Percentiles rank a stretch among this genome's conserved stretches.
These are phyloP conservation scores for Symbiodinium pilosum DNA, from an alignment of 73 alveolate genomes.

Conservation along the genomic window DNA sequence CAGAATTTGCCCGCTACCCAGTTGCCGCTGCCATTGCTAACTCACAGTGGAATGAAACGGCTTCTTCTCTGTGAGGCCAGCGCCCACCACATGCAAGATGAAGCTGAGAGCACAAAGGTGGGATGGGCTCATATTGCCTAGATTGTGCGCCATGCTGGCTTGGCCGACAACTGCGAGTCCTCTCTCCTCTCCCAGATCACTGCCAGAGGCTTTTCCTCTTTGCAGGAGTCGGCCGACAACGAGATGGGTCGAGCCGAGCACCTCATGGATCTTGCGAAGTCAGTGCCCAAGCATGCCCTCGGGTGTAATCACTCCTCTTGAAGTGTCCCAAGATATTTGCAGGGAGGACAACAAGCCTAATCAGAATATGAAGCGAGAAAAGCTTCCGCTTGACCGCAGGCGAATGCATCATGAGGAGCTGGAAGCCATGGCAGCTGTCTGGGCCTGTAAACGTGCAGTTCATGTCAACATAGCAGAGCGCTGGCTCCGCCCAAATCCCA, in stretches of 20 bases:
- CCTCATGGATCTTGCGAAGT: conserved; percentile 68
- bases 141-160: too few relatives aligned
- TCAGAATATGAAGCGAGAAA: too few relatives aligned
- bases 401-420: conserved; percentile 75
- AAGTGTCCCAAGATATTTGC: too few relatives aligned
- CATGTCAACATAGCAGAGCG: too few relatives aligned
- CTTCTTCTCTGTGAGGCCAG: neutral
- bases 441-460: too few relatives aligned
- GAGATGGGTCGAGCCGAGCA: conserved; percentile 57
- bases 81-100: neutral
- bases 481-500: neutral
- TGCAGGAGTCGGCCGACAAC: conserved; percentile 10
- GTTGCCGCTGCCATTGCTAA: neutral
- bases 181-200: too few relatives aligned
- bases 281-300: neutral
- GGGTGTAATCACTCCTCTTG: too few relatives aligned
- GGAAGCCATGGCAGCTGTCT: conserved; percentile 72
- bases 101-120: neutral
- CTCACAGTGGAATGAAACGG: too few relatives aligned
- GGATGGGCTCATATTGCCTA: too few relatives aligned
- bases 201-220: neutral
- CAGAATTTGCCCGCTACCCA: neutral
- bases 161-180: too few relatives aligned
- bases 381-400: conserved; percentile 17
- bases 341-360: too few relatives aligned